Evolutionary conservation across 495 filamentous ascomycete genomes (phyloP).

Genomic region (Penicillium cosmopolitanum): DNA sequence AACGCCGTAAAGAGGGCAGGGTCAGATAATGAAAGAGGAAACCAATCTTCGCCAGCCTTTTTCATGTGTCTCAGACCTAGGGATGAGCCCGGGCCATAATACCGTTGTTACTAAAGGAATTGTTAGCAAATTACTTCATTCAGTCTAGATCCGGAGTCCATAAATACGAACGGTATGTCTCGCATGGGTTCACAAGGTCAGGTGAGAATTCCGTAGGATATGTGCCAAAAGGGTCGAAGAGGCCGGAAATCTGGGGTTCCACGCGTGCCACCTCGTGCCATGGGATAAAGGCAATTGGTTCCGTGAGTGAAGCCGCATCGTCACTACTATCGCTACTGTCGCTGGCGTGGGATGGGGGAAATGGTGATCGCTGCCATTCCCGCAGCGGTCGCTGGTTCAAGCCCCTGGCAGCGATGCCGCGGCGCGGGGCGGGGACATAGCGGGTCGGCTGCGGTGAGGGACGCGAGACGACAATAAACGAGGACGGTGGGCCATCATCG

Average conservation of each 20-base stretch:
- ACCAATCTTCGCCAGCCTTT: conserved; percentile 32
- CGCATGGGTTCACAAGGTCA: conserved; percentile 28
- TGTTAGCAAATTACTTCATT: background rate
- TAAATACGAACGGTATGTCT: conserved; percentile 30
- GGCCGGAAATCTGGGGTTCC: conserved; percentile 28
- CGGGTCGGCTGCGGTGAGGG: conserved; percentile 6
- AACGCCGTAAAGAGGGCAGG: conserved; percentile 44
- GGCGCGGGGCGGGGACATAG: background rate
- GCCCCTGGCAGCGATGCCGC: background rate
- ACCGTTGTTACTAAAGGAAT: conserved; percentile 6
- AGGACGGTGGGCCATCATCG: background rate
- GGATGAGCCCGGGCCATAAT: conserved; percentile 43
- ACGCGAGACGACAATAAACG: conserved; percentile 16
- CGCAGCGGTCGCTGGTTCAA: conserved; percentile 1
- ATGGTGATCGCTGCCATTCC: conserved; percentile 13
- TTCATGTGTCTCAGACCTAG: conserved; percentile 14
- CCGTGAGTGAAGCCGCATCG: conserved; percentile 2
- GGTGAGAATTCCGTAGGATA: conserved; percentile 29
- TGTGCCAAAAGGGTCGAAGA: conserved; percentile 40
- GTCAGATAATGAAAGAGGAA: conserved; percentile 39
- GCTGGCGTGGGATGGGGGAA: conserved; percentile 18
- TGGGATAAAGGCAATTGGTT: background rate
- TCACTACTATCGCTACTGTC: conserved; percentile 26
- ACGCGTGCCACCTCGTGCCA: conserved; percentile 19
- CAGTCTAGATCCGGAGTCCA: background rate